Percentiles rank a stretch among this genome's conserved stretches.
These are phyloP conservation scores for Scheffersomyces quercinus DNA, from an alignment of 1,139 yeast species.

Conservation along the genomic window DNA sequence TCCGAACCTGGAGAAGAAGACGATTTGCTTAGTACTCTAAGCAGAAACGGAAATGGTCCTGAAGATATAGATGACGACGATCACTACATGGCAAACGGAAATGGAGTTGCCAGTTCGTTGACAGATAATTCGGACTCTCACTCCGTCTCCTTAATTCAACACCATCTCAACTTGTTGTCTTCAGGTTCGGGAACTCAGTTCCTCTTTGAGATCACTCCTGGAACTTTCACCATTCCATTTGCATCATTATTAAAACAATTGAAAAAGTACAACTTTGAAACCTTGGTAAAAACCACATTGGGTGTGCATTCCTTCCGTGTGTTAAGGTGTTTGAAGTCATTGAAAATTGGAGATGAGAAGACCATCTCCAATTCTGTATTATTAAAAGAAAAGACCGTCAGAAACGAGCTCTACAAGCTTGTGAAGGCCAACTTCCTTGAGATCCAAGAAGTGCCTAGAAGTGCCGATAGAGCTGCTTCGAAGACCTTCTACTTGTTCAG, in stretches of 20 bases:
- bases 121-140: constrained; percentile 18
- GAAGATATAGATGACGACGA: no score
- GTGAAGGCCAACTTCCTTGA: constrained; percentile 62
- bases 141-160: constrained; percentile 31
- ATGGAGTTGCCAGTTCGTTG: constrained; percentile 18
- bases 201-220: constrained; percentile 39
- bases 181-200: constrained; percentile 20
- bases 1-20: constrained; percentile 27
- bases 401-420: constrained; percentile 60
- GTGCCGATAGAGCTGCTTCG: constrained; percentile 89
- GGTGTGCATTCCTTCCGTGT: constrained; percentile 63
- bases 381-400: constrained; percentile 72
- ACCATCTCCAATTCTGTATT: constrained; percentile 74
- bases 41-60: not conserved
- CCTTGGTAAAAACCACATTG: constrained; percentile 56
- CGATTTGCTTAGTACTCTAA: constrained; percentile 6
- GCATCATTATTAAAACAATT: constrained; percentile 44
- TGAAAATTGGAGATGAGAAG: constrained; percentile 81
- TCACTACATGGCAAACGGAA: not conserved
- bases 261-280: constrained; percentile 60
- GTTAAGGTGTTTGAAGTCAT: constrained; percentile 64
- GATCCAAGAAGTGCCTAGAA: constrained; percentile 89
- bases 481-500: constrained; percentile 84
- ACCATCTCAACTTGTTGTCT: constrained; percentile 56
- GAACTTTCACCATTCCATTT: constrained; percentile 43